phyloP scores from a whole-genome alignment of 805 yeast genomes.

The Cyberlindnera suaveolens region DNA sequence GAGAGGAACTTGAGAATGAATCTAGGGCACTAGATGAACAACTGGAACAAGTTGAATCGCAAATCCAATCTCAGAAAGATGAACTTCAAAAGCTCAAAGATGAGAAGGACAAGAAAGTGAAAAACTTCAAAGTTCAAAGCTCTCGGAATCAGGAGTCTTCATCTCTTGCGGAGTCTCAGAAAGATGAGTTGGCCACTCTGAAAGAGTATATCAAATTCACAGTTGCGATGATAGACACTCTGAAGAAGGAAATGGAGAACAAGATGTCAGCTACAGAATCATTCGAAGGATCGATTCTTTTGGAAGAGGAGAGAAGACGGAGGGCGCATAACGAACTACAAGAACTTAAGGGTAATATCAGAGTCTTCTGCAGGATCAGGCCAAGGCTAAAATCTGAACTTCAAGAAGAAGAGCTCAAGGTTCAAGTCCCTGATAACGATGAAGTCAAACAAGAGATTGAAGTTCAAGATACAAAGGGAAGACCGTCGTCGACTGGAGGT shows the following conservation, averaged over 20 bases:
- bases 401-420: slow-evolving; percentile 22
- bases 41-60: background rate
- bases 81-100: background rate
- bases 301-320: slow-evolving; percentile 54
- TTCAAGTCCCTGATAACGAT: slow-evolving; percentile 26
- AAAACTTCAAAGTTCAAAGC: background rate
- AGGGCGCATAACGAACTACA: slow-evolving; percentile 67
- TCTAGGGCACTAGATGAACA: slow-evolving; percentile 1
- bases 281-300: slow-evolving; percentile 32
- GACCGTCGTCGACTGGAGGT: slow-evolving; percentile 1
- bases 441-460: slow-evolving; percentile 24
- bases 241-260: slow-evolving; percentile 17
- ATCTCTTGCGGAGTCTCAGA: slow-evolving; percentile 5
- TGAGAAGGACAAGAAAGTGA: background rate
- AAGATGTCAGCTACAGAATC: slow-evolving; percentile 27
- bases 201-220: slow-evolving; percentile 4
- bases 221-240: slow-evolving; percentile 10
- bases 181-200: slow-evolving; percentile 13
- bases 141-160: slow-evolving; percentile 4
- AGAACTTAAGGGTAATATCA: slow-evolving; percentile 84
- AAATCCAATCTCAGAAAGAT: slow-evolving; percentile 11
- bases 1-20: slow-evolving; percentile 5
- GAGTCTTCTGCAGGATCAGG: slow-evolving; percentile 84
- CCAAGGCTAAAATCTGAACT: slow-evolving; percentile 38
- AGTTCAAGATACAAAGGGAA: slow-evolving; percentile 11